Percentiles rank a stretch among this genome's conserved stretches.
phyloP scores from a whole-genome alignment of 2,329 filamentous ascomycete species.

The Chrysosporium keratinophilum region DNA sequence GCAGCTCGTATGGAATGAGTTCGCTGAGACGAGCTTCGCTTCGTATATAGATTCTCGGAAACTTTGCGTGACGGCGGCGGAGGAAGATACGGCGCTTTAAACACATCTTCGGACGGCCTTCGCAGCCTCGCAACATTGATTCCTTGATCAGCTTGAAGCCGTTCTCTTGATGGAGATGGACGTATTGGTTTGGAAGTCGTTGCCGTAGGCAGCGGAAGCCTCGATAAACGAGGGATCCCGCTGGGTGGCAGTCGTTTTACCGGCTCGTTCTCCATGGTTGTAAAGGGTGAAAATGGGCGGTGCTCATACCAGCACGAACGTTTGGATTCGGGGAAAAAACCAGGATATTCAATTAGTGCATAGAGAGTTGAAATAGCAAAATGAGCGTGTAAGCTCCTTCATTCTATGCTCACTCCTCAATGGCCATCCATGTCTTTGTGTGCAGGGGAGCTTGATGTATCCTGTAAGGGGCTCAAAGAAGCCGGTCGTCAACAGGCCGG shows the following conservation, averaged over 20 bases:
- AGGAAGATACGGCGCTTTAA: slow-evolving; percentile 26
- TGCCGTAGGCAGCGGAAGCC: slow-evolving; percentile 42
- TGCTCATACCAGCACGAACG: neutral
- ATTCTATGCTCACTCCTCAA: no score
- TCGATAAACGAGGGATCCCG: slow-evolving; percentile 43
- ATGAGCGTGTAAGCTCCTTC: no score
- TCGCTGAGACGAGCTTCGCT: slow-evolving; percentile 1
- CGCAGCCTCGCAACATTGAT: slow-evolving; percentile 30
- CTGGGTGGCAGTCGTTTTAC: slow-evolving; percentile 24
- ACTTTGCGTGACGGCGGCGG: slow-evolving; percentile 16
- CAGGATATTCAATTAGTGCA: neutral
- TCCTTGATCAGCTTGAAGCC: slow-evolving; percentile 34
- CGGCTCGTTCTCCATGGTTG: slow-evolving; percentile 29
- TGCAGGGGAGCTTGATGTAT: neutral
- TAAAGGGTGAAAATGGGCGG: neutral
- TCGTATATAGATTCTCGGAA: neutral
- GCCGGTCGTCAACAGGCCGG: neutral
- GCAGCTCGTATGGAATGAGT: neutral
- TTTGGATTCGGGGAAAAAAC: no score
- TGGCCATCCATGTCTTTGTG: no score
- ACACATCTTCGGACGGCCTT: slow-evolving; percentile 31
- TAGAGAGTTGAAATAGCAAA: neutral
- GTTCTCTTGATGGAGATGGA: slow-evolving; percentile 40
- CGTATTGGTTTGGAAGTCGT: slow-evolving; percentile 35
- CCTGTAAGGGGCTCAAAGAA: neutral